Conservation (phyloP, 139 green algal species). For the Deuterostichococcus epilithicus region DNA sequence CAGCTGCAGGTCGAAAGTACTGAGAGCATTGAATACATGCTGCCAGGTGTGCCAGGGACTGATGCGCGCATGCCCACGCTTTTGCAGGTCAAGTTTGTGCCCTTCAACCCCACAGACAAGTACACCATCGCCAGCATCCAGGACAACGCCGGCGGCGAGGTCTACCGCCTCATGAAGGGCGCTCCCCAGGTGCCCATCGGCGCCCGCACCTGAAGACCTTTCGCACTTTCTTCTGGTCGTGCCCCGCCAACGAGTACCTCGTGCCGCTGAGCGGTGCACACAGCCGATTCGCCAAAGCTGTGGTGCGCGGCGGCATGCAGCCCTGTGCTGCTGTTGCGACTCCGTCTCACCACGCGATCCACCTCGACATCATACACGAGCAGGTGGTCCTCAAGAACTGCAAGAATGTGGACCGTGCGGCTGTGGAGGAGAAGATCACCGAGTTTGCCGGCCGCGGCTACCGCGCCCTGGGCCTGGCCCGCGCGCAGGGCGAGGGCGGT, state of each 20-base stretch:
- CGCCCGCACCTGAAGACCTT: background rate
- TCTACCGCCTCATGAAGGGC: slow-evolving; percentile 76
- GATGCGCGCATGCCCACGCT: too few species aligned
- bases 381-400: slow-evolving; percentile 68
- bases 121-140: slow-evolving; percentile 61
- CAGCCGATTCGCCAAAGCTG: background rate
- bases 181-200: slow-evolving; percentile 48
- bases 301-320: background rate
- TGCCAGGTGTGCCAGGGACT: too few species aligned
- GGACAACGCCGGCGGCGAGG: slow-evolving; percentile 38
- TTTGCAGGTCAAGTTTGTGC: slow-evolving; percentile 58
- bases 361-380: slow-evolving; percentile 7
- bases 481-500: slow-evolving; percentile 38
- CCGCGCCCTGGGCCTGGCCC: slow-evolving; percentile 69
- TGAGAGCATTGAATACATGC: too few species aligned
- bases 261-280: too few species aligned
- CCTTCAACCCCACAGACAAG: slow-evolving; percentile 88
- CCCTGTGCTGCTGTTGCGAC: background rate
- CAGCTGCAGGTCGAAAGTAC: slow-evolving; percentile 1
- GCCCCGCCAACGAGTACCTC: background rate
- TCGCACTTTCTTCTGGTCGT: background rate
- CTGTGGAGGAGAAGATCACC: slow-evolving; percentile 65
- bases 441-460: slow-evolving; percentile 76
- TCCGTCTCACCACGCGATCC: background rate
- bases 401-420: slow-evolving; percentile 38